Base-by-base conservation (phyloP, 805 yeast species). In the Cyberlindnera maclurae region DNA sequence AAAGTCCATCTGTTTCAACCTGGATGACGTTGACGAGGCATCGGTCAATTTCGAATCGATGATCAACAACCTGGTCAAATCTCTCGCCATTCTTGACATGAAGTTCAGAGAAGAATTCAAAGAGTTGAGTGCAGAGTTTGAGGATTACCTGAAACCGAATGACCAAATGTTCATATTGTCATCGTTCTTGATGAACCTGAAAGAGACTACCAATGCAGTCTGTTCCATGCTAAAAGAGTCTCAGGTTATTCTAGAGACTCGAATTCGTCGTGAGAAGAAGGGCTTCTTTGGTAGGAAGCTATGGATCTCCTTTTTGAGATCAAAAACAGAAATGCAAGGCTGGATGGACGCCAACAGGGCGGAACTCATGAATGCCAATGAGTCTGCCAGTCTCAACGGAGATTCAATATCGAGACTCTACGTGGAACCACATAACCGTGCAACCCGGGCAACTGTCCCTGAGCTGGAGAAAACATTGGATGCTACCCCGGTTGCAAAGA, bases 111-210 rank as follows among this genome's bases (percentile, higher is more conserved):
- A 57, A 18, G 63, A 64, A 38, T 46, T 70, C 34, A 52, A 57
- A 12, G 47, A 43, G 12, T 46, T 56, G 37, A 38, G 32, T 28
- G 15, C 46, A 7, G 50, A 46, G 28, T 42, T 49, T 17, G 52
- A 53, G 12, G 59, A 60, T 31, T 49, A 59, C 20, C 46, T 70
- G 3, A 31, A 15, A 6, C 75, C 77, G 10, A 62, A 68, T 37
- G 77, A 71, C 41, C 74, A 72, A 45, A 63, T 69, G 58, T 73
- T 73, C 43, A 46, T 73, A 12, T 39, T 73, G 4, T 70, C 77
- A 1, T 70, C 76, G 0, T 73, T 72, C 48, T 40, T 73, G 17
- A 61, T 72, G 56, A 73, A 73, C 46, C 57, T 69, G 33, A 64
- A 70, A 44, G 68, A 68, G 42, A 53, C 60, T 17, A 55, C 68